A percentile compares a stretch with the other conserved stretches of the same genome.
Conservation (phyloP, 257 asterid genomes). For the Przewalskia tangutica region DNA sequence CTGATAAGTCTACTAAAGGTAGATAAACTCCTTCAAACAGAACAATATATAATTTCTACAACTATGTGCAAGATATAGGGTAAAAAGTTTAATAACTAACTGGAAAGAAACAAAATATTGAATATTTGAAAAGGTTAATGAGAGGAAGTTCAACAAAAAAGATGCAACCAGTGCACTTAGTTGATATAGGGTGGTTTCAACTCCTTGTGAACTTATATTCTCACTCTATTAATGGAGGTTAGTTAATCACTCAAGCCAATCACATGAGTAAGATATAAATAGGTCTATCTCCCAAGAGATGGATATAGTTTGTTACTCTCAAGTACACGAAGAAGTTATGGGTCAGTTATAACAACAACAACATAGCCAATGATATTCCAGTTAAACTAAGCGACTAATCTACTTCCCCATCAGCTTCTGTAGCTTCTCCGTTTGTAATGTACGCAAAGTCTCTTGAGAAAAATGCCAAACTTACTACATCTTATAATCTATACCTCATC, state of each 20-base stretch:
- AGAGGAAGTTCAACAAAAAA: background rate
- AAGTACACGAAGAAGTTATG: no score
- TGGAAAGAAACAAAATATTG: background rate
- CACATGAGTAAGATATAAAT: background rate
- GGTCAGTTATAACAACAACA: background rate
- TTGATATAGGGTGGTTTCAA: background rate
- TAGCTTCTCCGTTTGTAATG: background rate
- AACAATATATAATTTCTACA: no score
- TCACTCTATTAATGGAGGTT: background rate
- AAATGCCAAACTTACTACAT: background rate
- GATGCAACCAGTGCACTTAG: background rate
- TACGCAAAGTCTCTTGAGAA: background rate
- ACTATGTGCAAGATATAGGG: no score
- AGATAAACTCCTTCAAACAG: background rate
- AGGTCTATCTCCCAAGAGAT: background rate
- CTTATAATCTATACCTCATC: background rate
- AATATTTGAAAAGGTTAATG: background rate
- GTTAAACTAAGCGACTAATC: background rate
- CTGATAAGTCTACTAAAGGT: no score
- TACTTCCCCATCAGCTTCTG: background rate
- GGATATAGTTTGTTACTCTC: background rate
- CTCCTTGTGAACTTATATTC: background rate
- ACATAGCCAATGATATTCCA: no score
- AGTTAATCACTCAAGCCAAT: no score
- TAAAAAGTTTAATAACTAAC: no score